These are phyloP conservation scores for Marvania coccoides DNA, from an alignment of 139 green algal genomes.

Conservation along the genomic window DNA sequence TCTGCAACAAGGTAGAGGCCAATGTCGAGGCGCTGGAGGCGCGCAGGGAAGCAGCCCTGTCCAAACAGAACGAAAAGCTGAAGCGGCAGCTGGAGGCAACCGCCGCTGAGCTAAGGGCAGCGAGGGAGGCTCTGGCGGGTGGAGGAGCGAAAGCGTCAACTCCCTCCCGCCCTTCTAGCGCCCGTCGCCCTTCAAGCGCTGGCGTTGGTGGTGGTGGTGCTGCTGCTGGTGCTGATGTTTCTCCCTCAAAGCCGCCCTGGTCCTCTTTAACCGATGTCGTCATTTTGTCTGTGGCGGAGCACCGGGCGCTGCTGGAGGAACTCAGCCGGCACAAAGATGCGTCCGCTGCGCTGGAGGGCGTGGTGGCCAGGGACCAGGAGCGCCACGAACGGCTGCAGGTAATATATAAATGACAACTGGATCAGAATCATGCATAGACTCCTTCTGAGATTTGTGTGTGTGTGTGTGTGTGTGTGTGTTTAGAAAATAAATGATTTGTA, in stretches of 20 bases:
- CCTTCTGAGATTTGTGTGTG: not conserved
- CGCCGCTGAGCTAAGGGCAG: not conserved
- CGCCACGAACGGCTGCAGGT: not conserved
- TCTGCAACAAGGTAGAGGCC: constrained; percentile 6
- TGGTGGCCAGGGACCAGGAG: not conserved
- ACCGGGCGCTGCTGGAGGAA: not conserved
- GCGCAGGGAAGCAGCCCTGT: not conserved
- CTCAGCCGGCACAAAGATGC: not conserved
- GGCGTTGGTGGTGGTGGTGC: too few species aligned
- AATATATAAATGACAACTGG: not conserved
- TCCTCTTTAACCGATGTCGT: not conserved
- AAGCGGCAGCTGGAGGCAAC: not conserved
- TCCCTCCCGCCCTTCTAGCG: not conserved
- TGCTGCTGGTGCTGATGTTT: too few species aligned
- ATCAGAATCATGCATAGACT: not conserved
- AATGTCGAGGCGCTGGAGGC: not conserved
- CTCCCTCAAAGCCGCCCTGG: too few species aligned
- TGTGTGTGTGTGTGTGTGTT: not conserved
- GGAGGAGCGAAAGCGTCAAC: too few species aligned
- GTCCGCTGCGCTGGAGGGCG: not conserved
- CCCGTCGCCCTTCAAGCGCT: not conserved
- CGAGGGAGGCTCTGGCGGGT: too few species aligned
- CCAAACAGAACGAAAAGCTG: not conserved
- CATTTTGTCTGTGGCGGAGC: not conserved
- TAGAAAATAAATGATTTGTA: not conserved